These are phyloP conservation scores for Saitoella complicata DNA, from an alignment of 805 yeast genomes.

Conservation along the genomic window DNA sequence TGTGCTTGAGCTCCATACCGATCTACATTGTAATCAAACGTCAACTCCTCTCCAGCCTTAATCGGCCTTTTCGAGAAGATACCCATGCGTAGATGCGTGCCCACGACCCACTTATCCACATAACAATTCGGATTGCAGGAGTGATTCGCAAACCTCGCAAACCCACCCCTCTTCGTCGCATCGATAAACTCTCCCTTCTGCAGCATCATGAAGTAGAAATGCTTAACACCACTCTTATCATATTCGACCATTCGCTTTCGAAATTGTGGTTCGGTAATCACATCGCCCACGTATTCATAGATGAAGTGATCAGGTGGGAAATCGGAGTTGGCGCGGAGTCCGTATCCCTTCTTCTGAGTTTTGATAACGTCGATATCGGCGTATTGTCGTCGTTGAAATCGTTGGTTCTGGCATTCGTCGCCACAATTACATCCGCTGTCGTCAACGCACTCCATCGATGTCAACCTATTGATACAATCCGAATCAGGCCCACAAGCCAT, in stretches of 20 bases:
- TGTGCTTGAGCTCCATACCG: constrained; percentile 91
- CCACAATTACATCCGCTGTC: constrained; percentile 54
- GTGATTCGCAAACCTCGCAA: constrained; percentile 88
- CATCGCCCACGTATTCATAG: constrained; percentile 90
- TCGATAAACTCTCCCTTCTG: constrained; percentile 82
- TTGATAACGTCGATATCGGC: constrained; percentile 65
- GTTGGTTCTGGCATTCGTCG: constrained; percentile 61
- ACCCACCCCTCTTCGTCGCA: constrained; percentile 76
- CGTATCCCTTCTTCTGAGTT: constrained; percentile 79
- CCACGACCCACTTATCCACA: constrained; percentile 96
- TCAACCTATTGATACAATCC: constrained; percentile 81
- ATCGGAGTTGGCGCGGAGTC: constrained; percentile 53
- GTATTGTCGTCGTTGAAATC: constrained; percentile 66
- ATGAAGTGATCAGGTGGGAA: constrained; percentile 54
- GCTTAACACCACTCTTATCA: constrained; percentile 69
- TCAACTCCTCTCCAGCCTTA: constrained; percentile 67
- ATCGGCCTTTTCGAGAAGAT: constrained; percentile 73
- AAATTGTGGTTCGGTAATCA: constrained; percentile 66
- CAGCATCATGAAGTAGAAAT: constrained; percentile 83
- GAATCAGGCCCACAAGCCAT: constrained; percentile 77
- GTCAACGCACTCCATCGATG: constrained; percentile 79
- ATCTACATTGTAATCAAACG: constrained; percentile 87
- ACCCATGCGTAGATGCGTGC: constrained; percentile 82
- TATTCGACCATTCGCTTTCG: constrained; percentile 58
- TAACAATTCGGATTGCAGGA: constrained; percentile 89